A percentile compares a stretch with the other conserved stretches of the same genome.
phyloP scores from a whole-genome alignment of 805 yeast species.

The Ogataea angusta region DNA sequence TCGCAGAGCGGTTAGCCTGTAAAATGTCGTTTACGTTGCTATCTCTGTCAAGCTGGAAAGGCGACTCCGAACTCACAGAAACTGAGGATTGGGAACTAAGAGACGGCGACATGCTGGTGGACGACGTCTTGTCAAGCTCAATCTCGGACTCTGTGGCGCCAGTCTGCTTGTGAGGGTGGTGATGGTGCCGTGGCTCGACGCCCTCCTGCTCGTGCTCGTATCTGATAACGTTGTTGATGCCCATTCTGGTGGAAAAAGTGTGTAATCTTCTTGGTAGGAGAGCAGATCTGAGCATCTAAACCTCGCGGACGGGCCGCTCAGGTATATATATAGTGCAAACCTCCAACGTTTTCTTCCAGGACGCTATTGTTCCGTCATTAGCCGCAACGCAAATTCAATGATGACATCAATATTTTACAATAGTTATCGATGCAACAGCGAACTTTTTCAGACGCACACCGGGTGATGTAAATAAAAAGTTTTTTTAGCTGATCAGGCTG shows the following conservation, averaged over 20 bases:
- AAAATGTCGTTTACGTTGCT: slow-evolving; percentile 49
- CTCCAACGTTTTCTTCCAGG: not conserved
- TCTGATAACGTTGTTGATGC: slow-evolving; percentile 24
- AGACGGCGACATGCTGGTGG: slow-evolving; percentile 4
- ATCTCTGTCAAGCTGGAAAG: slow-evolving; percentile 45
- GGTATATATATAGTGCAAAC: not conserved
- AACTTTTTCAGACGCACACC: slow-evolving; percentile 4
- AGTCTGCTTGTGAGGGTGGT: slow-evolving; percentile 6
- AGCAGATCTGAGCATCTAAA: slow-evolving; percentile 3
- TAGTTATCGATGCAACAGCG: slow-evolving; percentile 1
- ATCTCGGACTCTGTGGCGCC: not conserved
- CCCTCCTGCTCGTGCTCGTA: slow-evolving; percentile 25
- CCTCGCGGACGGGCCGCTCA: not conserved
- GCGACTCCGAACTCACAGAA: slow-evolving; percentile 18
- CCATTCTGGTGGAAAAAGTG: slow-evolving; percentile 18
- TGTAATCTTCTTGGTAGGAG: slow-evolving; percentile 6
- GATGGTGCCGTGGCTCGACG: slow-evolving; percentile 6
- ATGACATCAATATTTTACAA: slow-evolving; percentile 4
- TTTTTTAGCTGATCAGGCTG: slow-evolving; percentile 9
- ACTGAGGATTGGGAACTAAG: slow-evolving; percentile 9
- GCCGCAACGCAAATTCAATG: slow-evolving; percentile 9
- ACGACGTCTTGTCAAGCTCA: not conserved
- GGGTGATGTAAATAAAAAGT: slow-evolving; percentile 13
- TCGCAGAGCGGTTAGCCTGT: slow-evolving; percentile 43
- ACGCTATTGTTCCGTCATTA: not conserved